Evolutionary conservation across 345 rosid genomes (phyloP).

Genomic region (Lagerstroemia speciosa): DNA sequence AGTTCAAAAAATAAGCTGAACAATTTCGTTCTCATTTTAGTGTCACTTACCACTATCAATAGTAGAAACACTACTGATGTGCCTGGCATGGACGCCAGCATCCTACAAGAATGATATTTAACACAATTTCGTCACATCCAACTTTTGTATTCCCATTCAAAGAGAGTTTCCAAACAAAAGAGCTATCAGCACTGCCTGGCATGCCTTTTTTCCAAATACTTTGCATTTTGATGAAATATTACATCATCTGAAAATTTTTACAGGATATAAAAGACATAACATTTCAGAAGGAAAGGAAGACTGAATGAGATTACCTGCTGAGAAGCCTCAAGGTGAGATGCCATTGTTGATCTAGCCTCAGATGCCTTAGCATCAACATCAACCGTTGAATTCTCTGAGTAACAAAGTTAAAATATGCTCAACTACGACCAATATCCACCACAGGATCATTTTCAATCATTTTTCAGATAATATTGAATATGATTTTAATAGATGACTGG

Average conservation of each 20-base stretch:
- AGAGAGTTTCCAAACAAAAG: neutral
- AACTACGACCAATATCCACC: neutral
- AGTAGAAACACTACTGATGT: conserved; percentile 79
- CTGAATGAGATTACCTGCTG: conserved; percentile 43
- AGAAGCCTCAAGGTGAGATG: conserved; percentile 35
- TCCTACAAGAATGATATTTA: conserved; percentile 38
- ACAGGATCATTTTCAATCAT: neutral
- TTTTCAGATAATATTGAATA: neutral
- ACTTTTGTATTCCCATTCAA: neutral
- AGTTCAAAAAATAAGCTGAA: neutral
- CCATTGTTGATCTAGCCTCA: conserved; percentile 11
- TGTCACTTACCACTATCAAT: conserved; percentile 70
- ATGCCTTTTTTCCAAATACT: neutral
- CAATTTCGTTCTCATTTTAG: neutral
- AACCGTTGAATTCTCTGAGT: neutral
- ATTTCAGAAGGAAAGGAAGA: neutral
- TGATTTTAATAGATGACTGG: conserved; percentile 24
- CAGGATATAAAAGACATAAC: neutral
- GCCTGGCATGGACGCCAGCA: conserved; percentile 82
- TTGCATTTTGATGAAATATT: neutral
- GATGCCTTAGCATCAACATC: neutral
- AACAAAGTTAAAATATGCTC: neutral
- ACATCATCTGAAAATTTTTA: neutral
- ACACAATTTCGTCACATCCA: neutral
- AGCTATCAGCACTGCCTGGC: neutral